Conservation (phyloP, 371 early-diverging fungal species). For the Mortierella sp. region DNA sequence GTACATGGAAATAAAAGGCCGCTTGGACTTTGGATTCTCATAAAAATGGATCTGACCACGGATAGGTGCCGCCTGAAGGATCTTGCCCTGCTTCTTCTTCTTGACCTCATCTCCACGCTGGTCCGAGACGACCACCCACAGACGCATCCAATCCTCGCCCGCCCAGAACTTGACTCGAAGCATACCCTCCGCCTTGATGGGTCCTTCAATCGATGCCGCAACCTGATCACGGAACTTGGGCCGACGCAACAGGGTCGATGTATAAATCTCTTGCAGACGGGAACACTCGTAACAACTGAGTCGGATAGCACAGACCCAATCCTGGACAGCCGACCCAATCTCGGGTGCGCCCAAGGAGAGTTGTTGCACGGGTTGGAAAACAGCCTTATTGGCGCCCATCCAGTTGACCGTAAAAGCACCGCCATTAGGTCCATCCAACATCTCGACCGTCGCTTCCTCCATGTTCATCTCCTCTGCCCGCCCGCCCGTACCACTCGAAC, state of each 20-base stretch:
- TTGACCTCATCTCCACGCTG: constrained; percentile 62
- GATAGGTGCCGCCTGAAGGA: constrained; percentile 60
- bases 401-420: constrained; percentile 53
- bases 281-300: constrained; percentile 82
- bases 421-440: constrained; percentile 54
- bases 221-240: constrained; percentile 56
- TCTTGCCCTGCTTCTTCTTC: constrained; percentile 69
- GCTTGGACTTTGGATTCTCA: constrained; percentile 69
- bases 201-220: constrained; percentile 45
- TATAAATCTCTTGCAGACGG: constrained; percentile 80
- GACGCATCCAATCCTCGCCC: constrained; percentile 67
- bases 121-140: constrained; percentile 72
- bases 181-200: constrained; percentile 63
- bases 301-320: constrained; percentile 79
- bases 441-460: constrained; percentile 54
- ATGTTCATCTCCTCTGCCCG: constrained; percentile 43
- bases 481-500: constrained; percentile 18
- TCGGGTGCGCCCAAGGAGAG: constrained; percentile 43
- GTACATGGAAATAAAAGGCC: constrained; percentile 63
- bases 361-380: constrained; percentile 52
- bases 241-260: constrained; percentile 68
- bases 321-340: constrained; percentile 45
- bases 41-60: constrained; percentile 68
- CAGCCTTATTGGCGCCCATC: constrained; percentile 54
- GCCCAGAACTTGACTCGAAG: constrained; percentile 62